Evolutionary conservation across 2,329 filamentous ascomycete species (phyloP).

Genomic region (Ceratocystis cubensis): DNA sequence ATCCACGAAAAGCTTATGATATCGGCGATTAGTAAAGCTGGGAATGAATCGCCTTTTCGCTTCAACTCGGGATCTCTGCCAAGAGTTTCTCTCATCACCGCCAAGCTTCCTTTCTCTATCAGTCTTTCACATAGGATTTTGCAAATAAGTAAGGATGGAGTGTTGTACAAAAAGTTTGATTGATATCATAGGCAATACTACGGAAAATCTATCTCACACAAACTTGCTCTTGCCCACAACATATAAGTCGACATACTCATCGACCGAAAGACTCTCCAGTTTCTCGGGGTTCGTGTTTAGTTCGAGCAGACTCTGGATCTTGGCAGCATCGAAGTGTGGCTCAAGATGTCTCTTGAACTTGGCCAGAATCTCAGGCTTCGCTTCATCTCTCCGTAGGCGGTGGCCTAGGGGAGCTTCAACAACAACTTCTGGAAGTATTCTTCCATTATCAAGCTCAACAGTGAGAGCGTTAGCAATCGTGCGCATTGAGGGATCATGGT

Average conservation of each 20-base stretch:
- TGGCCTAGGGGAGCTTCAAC: conserved; percentile 94
- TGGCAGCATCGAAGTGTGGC: conserved; percentile 64
- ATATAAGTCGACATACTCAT: conserved; percentile 87
- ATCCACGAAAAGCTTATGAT: not conserved
- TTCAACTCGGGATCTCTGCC: conserved; percentile 11
- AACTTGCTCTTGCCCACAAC: conserved; percentile 40
- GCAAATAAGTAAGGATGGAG: not conserved
- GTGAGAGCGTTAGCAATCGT: conserved; percentile 97
- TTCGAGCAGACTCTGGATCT: conserved; percentile 69
- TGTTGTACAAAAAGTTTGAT: not conserved
- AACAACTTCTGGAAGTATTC: conserved; percentile 74
- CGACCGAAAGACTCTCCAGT: conserved; percentile 70
- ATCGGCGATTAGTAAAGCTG: not conserved
- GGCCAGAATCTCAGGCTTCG: conserved; percentile 88
- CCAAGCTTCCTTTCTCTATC: not conserved
- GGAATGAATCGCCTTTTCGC: not conserved
- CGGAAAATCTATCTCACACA: conserved; percentile 5
- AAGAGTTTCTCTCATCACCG: not conserved
- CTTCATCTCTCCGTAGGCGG: conserved; percentile 80
- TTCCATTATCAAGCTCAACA: conserved; percentile 88
- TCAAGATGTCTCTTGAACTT: conserved; percentile 91
- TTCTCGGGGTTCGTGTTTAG: conserved; percentile 62
- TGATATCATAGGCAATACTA: not conserved
- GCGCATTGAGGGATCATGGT: conserved; percentile 84
- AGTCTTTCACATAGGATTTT: not conserved